A percentile compares a stretch with the other conserved stretches of the same genome.
These are phyloP conservation scores for Chalara sp. DNA, from an alignment of 2,329 filamentous ascomycete species.

Conservation along the genomic window DNA sequence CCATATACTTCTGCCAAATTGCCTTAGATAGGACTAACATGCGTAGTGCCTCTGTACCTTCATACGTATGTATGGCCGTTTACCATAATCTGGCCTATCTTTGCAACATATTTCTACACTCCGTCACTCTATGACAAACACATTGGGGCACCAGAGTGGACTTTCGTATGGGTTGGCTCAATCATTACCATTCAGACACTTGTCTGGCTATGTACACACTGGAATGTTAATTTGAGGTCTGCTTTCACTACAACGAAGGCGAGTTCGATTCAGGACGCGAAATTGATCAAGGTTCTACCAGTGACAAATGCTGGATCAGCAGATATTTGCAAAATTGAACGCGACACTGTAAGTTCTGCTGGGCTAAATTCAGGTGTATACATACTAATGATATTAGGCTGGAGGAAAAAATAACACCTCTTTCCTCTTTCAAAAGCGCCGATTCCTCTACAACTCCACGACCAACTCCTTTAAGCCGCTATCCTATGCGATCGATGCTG, in stretches of 20 bases:
- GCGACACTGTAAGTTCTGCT: slow-evolving; percentile 53
- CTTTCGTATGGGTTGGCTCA: slow-evolving; percentile 84
- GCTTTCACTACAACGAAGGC: slow-evolving; percentile 73
- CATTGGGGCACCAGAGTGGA: slow-evolving; percentile 95
- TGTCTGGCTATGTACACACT: slow-evolving; percentile 93
- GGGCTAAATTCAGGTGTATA: background rate
- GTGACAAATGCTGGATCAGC: slow-evolving; percentile 80
- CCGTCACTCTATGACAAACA: slow-evolving; percentile 81
- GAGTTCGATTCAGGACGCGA: slow-evolving; percentile 63
- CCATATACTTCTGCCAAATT: too few relatives aligned
- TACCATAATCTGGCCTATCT: slow-evolving; percentile 82
- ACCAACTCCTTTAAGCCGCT: slow-evolving; percentile 74
- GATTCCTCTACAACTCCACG: slow-evolving; percentile 76
- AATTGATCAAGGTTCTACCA: slow-evolving; percentile 89
- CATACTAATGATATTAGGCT: slow-evolving; percentile 37
- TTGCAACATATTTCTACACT: slow-evolving; percentile 80
- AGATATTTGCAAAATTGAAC: slow-evolving; percentile 77
- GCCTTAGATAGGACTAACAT: too few relatives aligned
- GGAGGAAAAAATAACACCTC: slow-evolving; percentile 72
- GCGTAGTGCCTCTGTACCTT: slow-evolving; percentile 58
- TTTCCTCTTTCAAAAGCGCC: slow-evolving; percentile 96
- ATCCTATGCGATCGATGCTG: slow-evolving; percentile 73
- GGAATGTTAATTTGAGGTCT: slow-evolving; percentile 84
- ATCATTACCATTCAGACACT: slow-evolving; percentile 86
- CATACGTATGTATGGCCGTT: slow-evolving; percentile 95